phyloP scores from a whole-genome alignment of 164 flowering plant species.

The Stephania japonica region DNA sequence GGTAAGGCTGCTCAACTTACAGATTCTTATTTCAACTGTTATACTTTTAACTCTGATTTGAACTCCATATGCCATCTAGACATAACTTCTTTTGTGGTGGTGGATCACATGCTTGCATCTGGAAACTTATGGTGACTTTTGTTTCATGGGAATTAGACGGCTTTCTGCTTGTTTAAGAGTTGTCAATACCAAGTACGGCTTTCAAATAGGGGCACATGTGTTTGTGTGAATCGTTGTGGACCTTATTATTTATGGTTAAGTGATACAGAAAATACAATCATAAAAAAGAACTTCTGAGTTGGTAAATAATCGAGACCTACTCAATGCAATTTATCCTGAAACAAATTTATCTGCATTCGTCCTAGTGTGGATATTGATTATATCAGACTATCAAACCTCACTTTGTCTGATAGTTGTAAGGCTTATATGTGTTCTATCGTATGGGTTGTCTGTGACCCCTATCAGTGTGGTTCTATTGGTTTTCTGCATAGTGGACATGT shows the following conservation, averaged over 20 bases:
- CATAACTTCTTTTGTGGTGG: too few relatives aligned
- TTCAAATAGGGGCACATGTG: neutral
- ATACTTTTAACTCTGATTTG: neutral
- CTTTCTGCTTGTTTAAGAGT: neutral
- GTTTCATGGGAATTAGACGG: neutral
- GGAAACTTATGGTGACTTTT: neutral
- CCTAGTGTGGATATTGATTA: too few relatives aligned
- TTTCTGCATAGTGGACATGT: too few relatives aligned
- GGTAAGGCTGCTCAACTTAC: conserved; percentile 33
- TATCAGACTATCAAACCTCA: too few relatives aligned
- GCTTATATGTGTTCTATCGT: too few relatives aligned
- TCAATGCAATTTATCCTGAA: neutral
- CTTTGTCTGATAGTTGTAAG: too few relatives aligned
- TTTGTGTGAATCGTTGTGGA: too few relatives aligned
- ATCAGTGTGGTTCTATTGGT: too few relatives aligned
- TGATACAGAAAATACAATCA: neutral
- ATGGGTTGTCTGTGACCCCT: too few relatives aligned
- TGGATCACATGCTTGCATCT: too few relatives aligned
- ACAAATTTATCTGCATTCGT: too few relatives aligned
- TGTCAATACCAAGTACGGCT: neutral
- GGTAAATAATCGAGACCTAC: neutral
- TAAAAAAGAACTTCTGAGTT: neutral
- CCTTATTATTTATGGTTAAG: neutral
- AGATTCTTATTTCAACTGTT: neutral
- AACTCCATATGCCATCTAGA: too few relatives aligned